Evolutionary conservation across 306 rosid species (phyloP).

Genomic region (Potentilla sterilis): DNA sequence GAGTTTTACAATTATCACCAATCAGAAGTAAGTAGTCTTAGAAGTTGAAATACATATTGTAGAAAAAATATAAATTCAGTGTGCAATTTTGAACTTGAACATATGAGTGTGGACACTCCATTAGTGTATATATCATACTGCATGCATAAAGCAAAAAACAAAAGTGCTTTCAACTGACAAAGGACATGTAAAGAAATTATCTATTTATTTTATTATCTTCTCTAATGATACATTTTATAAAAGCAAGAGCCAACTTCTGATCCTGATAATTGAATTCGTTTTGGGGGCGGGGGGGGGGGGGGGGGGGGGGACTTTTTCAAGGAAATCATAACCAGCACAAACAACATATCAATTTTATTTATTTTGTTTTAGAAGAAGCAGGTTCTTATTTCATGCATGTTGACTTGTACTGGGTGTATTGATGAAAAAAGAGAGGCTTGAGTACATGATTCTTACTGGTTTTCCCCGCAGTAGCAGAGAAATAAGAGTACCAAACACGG

Average conservation of each 20-base stretch:
- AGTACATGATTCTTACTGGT: constrained; percentile 59
- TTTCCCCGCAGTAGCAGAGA: constrained; percentile 67
- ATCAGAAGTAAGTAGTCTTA: constrained; percentile 6
- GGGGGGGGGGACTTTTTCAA: too few relatives aligned
- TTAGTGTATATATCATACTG: not conserved
- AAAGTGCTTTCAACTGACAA: not conserved
- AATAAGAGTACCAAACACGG: constrained; percentile 88
- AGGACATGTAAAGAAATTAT: not conserved
- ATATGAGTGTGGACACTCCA: not conserved
- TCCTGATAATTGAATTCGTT: not conserved
- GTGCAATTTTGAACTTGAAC: constrained; percentile 7
- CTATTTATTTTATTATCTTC: not conserved
- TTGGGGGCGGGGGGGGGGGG: not conserved
- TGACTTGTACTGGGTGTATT: not conserved
- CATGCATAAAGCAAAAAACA: not conserved
- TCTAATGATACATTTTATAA: not conserved
- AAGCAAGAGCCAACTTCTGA: not conserved
- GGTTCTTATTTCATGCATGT: constrained; percentile 10
- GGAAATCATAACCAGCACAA: not conserved
- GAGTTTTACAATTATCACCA: not conserved
- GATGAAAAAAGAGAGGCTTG: not conserved
- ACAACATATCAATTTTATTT: not conserved
- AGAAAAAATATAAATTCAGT: constrained; percentile 10
- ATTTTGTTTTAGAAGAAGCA: not conserved
- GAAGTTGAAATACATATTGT: constrained; percentile 5